Evolutionary conservation across 257 asterid species (phyloP).

Genomic region (Haberlea rhodopensis): DNA sequence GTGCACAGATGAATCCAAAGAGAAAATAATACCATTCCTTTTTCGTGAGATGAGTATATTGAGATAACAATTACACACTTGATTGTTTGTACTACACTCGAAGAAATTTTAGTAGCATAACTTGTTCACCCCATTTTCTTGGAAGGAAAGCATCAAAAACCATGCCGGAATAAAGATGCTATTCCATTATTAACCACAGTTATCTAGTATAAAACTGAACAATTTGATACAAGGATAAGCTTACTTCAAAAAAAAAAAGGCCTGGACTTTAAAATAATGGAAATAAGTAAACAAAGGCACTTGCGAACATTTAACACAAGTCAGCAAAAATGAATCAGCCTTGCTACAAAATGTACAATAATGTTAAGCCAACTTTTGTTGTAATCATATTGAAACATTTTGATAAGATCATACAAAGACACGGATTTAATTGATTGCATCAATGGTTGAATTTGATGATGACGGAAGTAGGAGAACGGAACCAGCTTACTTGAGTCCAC

Average conservation of each 20-base stretch:
- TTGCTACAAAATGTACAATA: too few relatives aligned
- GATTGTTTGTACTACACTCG: background rate
- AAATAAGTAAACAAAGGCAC: slow-evolving; percentile 16
- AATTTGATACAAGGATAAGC: background rate
- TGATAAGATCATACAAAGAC: too few relatives aligned
- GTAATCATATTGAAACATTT: background rate
- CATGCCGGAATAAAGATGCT: background rate
- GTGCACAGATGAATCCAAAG: slow-evolving; percentile 5
- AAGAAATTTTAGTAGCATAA: background rate
- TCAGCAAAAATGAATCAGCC: too few relatives aligned
- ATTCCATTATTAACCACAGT: background rate
- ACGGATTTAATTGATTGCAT: background rate
- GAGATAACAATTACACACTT: background rate
- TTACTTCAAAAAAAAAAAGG: background rate
- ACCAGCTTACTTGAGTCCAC: slow-evolving; percentile 80
- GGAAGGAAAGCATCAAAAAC: background rate
- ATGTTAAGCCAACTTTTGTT: background rate
- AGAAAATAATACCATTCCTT: background rate
- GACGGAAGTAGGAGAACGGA: slow-evolving; percentile 16
- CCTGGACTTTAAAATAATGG: background rate
- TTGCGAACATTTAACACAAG: too few relatives aligned
- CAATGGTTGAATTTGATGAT: background rate
- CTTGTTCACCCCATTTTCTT: background rate
- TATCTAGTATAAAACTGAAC: background rate
- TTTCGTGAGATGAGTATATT: background rate